Evolutionary conservation across 2,329 filamentous ascomycete genomes (phyloP).

Genomic region (Aspergillus costaricaensis): DNA sequence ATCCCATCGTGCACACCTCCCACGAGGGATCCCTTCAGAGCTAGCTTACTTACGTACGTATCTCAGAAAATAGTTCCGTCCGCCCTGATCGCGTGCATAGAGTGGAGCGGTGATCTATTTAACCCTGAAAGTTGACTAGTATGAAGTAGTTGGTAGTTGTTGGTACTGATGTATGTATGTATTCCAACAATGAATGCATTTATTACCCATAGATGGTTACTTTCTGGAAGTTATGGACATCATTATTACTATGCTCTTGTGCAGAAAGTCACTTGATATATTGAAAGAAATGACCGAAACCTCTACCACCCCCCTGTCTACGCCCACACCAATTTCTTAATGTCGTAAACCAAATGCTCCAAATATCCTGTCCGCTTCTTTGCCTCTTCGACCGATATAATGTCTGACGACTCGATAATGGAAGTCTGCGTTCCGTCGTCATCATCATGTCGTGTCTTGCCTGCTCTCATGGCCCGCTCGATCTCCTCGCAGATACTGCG

Average conservation of each 20-base stretch:
- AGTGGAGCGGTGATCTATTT: background rate
- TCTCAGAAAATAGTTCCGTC: background rate
- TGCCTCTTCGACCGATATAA: constrained; percentile 82
- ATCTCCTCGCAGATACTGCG: constrained; percentile 75
- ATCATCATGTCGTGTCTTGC: constrained; percentile 39
- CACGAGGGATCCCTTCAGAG: background rate
- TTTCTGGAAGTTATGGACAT: background rate
- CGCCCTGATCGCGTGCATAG: background rate
- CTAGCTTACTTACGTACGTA: background rate
- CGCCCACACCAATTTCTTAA: constrained; percentile 93
- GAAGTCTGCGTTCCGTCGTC: constrained; percentile 21
- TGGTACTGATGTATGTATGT: background rate
- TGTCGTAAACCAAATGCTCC: constrained; percentile 82
- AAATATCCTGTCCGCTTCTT: constrained; percentile 82
- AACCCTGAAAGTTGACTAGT: background rate
- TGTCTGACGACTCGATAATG: constrained; percentile 62
- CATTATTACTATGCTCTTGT: background rate
- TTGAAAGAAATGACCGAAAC: background rate
- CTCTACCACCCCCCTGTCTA: constrained; percentile 23
- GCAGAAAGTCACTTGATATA: background rate
- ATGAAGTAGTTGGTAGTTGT: background rate
- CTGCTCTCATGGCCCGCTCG: constrained; percentile 62
- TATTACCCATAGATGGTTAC: background rate
- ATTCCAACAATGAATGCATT: background rate
- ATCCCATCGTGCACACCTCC: background rate